A percentile compares a stretch with the other conserved stretches of the same genome.
phyloP scores from a whole-genome alignment of 139 green algal genomes.

The Tetradesmus obliquus region DNA sequence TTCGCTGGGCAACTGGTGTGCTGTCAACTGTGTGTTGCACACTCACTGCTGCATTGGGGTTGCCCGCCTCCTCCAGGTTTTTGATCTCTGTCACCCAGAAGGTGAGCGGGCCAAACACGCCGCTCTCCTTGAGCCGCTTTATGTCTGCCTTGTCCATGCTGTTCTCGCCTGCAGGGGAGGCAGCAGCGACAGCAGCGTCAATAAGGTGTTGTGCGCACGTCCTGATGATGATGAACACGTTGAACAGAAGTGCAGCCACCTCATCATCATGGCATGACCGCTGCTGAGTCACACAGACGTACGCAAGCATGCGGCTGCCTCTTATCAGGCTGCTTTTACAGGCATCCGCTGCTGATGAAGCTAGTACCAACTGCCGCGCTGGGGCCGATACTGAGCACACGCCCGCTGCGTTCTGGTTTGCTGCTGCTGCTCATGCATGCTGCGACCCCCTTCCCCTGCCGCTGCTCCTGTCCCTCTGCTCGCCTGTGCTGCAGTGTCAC shows the following conservation, averaged over 20 bases:
- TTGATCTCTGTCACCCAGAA: slow-evolving; percentile 90
- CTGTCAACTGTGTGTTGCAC: background rate
- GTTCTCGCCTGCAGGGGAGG: slow-evolving; percentile 33
- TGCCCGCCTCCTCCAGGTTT: slow-evolving; percentile 48
- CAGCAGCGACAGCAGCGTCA: background rate
- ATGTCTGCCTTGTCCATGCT: slow-evolving; percentile 49
- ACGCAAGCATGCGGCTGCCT: no score
- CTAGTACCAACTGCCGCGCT: no score
- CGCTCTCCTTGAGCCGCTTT: slow-evolving; percentile 51
- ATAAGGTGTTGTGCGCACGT: no score
- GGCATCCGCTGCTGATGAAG: no score
- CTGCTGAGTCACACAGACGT: no score
- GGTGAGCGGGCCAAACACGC: slow-evolving; percentile 78
- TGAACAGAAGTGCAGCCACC: background rate
- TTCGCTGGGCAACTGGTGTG: background rate
- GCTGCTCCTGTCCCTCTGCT: background rate
- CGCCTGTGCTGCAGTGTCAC: background rate
- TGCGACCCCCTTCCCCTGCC: background rate
- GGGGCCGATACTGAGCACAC: no score
- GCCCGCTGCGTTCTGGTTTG: no score
- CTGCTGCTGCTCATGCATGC: no score
- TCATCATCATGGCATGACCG: background rate
- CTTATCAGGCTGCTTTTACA: no score
- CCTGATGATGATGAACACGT: background rate
- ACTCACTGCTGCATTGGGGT: slow-evolving; percentile 21